Evolutionary conservation across 106 monocot species (phyloP).

Genomic region (Dioscorea zingiberensis): DNA sequence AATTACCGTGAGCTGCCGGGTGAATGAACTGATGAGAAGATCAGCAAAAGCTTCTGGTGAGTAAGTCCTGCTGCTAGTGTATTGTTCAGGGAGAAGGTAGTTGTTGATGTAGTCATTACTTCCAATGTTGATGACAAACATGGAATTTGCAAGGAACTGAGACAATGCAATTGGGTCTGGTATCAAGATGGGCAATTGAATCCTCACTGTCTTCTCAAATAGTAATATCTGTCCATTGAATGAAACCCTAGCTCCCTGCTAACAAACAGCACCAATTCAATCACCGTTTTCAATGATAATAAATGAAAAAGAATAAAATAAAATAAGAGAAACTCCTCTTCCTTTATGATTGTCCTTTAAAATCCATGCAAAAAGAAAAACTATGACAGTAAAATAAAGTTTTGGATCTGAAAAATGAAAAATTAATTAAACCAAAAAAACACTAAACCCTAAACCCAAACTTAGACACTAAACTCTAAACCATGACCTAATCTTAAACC

Average conservation of each 20-base stretch:
- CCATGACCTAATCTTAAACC: too few species aligned
- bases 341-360: too few species aligned
- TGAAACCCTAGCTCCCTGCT: constrained; percentile 45
- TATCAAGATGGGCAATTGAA: constrained; percentile 32
- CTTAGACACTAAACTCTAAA: too few species aligned
- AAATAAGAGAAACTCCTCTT: too few species aligned
- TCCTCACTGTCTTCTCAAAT: constrained; percentile 37
- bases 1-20: constrained; percentile 30
- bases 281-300: not conserved
- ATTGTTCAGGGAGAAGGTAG: constrained; percentile 11
- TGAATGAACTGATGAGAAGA: constrained; percentile 25
- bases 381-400: too few species aligned
- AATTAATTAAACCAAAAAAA: not conserved
- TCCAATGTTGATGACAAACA: constrained; percentile 12
- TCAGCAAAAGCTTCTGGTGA: constrained; percentile 40
- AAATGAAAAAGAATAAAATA: too few species aligned
- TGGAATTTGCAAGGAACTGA: not conserved
- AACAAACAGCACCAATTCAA: not conserved
- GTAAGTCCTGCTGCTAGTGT: constrained; percentile 27
- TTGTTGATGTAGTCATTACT: constrained; percentile 23
- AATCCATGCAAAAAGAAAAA: too few species aligned
- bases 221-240: constrained; percentile 45
- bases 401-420: too few species aligned
- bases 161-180: constrained; percentile 1
- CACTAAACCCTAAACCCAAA: too few species aligned